phyloP scores from a whole-genome alignment of 306 rosid species.

The Citrullus mucosospermus region DNA sequence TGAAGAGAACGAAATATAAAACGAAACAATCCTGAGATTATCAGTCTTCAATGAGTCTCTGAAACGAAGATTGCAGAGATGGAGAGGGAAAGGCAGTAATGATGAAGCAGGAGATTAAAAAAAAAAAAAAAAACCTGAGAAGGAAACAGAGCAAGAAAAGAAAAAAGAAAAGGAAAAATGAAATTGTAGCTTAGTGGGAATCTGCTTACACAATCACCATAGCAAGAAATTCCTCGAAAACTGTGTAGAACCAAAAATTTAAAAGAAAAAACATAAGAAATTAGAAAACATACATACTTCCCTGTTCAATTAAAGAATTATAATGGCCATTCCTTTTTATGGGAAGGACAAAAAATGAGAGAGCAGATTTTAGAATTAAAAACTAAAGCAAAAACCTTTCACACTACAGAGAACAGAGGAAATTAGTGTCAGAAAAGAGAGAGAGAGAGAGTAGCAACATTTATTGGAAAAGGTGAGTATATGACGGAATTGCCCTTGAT shows the following conservation, averaged over 20 bases:
- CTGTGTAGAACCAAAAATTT: conserved; percentile 1
- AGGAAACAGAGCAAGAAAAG: not conserved
- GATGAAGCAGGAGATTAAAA: not conserved
- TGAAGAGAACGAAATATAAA: not conserved
- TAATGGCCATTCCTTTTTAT: not conserved
- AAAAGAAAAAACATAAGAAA: not conserved
- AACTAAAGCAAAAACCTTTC: not conserved
- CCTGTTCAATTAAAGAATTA: not conserved
- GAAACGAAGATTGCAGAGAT: conserved; percentile 10
- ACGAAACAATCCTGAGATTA: no score
- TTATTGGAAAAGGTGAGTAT: conserved; percentile 11
- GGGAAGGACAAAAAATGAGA: not conserved
- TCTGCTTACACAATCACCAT: not conserved
- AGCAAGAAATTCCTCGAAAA: not conserved
- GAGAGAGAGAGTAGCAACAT: not conserved
- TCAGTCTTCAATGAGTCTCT: not conserved
- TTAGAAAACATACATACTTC: not conserved
- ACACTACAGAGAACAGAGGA: not conserved
- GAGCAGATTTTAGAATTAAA: not conserved
- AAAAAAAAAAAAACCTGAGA: not conserved
- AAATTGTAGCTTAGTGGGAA: not conserved
- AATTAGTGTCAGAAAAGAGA: conserved; percentile 14
- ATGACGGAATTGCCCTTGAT: conserved; percentile 29
- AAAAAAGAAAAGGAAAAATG: not conserved
- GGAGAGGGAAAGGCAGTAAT: not conserved